Conservation (phyloP, 78 protist species). For the Chrysochromulina tobinii region DNA sequence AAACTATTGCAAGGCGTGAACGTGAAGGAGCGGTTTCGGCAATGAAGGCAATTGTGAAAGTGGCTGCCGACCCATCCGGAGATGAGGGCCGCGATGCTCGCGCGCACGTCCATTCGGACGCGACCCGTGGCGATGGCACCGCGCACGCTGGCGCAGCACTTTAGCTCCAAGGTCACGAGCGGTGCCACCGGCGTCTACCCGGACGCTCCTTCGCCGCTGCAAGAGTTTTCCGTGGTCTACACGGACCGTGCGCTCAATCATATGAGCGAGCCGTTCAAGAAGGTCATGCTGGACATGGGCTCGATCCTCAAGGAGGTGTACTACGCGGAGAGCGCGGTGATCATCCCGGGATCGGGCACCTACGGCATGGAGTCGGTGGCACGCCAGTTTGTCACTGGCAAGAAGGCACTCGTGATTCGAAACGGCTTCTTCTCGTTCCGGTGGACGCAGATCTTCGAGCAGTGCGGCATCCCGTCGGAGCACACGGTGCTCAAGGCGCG, state of each 20-base stretch:
- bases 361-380: slow-evolving; percentile 65
- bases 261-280: slow-evolving; percentile 45
- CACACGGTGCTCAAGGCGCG: slow-evolving; percentile 21
- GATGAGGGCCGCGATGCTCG: too few relatives aligned
- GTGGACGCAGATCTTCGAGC: slow-evolving; percentile 52
- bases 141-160: too few relatives aligned
- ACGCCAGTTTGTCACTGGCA: slow-evolving; percentile 41
- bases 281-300: slow-evolving; percentile 31
- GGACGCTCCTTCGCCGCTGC: background rate
- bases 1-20: too few relatives aligned
- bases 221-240: slow-evolving; percentile 57
- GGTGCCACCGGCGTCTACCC: background rate
- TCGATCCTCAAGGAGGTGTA: slow-evolving; percentile 6
- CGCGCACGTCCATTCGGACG: too few relatives aligned
- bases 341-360: slow-evolving; percentile 57
- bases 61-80: too few relatives aligned
- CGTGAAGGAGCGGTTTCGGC: too few relatives aligned
- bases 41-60: too few relatives aligned
- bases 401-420: slow-evolving; percentile 41
- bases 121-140: too few relatives aligned
- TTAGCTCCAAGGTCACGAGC: background rate
- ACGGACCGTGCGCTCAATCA: slow-evolving; percentile 61
- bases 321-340: slow-evolving; percentile 12
- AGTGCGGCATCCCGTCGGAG: background rate
- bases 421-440: slow-evolving; percentile 58